A percentile compares a stretch with the other conserved stretches of the same genome.
These are phyloP conservation scores for Hypomyces perniciosus DNA, from an alignment of 2,329 filamentous ascomycete species.

Conservation along the genomic window DNA sequence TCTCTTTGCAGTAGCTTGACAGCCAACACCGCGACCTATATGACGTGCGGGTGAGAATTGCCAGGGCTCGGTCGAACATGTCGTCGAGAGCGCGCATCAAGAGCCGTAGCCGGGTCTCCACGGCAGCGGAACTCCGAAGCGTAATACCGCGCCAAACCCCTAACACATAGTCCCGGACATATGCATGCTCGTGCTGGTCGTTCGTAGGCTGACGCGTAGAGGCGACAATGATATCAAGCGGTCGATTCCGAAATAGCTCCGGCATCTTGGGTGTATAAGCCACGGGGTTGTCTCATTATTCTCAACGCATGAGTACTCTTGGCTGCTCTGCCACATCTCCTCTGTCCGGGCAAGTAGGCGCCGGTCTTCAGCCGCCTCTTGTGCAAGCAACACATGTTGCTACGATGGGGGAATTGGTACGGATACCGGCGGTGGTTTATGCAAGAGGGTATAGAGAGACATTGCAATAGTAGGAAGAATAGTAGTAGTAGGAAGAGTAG, in stretches of 20 bases:
- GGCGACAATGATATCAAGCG: conserved; percentile 4
- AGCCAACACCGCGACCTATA: background rate
- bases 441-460: too few relatives aligned
- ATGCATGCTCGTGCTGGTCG: too few relatives aligned
- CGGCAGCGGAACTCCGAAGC: background rate
- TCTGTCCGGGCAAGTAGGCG: too few relatives aligned
- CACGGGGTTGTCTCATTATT: conserved; percentile 8
- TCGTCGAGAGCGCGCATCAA: background rate
- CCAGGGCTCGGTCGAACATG: background rate
- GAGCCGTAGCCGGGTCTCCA: background rate
- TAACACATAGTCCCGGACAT: too few relatives aligned
- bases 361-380: too few relatives aligned
- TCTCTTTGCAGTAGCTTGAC: background rate
- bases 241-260: conserved; percentile 2
- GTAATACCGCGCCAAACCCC: background rate
- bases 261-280: conserved; percentile 3
- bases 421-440: too few relatives aligned
- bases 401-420: too few relatives aligned
- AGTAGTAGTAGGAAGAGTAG: too few relatives aligned
- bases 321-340: too few relatives aligned
- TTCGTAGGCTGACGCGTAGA: background rate
- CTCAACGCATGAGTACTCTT: background rate
- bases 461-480: too few relatives aligned
- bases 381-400: too few relatives aligned
- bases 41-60: background rate